These are phyloP conservation scores for Pichia californica DNA, from an alignment of 805 yeast genomes.

Conservation along the genomic window DNA sequence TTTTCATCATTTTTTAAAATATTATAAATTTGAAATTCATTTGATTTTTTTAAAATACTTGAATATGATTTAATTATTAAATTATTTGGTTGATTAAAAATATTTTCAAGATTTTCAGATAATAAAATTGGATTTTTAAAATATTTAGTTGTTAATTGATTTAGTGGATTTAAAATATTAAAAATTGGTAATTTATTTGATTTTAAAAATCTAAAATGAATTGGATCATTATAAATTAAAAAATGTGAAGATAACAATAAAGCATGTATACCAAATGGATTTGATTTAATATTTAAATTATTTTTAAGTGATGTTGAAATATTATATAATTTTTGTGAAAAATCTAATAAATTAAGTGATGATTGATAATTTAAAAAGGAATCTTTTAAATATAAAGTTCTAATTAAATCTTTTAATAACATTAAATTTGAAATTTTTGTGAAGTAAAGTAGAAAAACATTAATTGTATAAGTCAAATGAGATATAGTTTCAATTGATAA, in stretches of 20 bases:
- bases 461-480: constrained; percentile 8
- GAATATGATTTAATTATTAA: constrained; percentile 12
- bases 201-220: constrained; percentile 17
- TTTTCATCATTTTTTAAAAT: constrained; percentile 12
- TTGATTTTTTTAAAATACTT: constrained; percentile 14
- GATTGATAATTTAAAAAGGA: constrained; percentile 12
- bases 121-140: constrained; percentile 21
- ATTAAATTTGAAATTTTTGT: constrained; percentile 4
- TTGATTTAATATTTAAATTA: constrained; percentile 7
- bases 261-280: constrained; percentile 12
- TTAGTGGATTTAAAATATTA: constrained; percentile 18
- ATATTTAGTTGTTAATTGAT: constrained; percentile 13
- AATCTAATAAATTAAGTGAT: constrained; percentile 6
- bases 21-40: constrained; percentile 14
- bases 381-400: constrained; percentile 7
- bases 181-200: constrained; percentile 14
- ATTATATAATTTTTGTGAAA: constrained; percentile 2
- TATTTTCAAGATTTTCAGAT: constrained; percentile 17
- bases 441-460: constrained; percentile 8
- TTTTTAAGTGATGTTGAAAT: constrained; percentile 10
- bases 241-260: constrained; percentile 19
- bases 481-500: not conserved
- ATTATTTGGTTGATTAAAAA: constrained; percentile 11
- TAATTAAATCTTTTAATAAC: constrained; percentile 6
- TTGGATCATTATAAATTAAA: constrained; percentile 22